Conservation (phyloP, 202 grass and related monocot genomes). For the Sporobolus alterniflorus region DNA sequence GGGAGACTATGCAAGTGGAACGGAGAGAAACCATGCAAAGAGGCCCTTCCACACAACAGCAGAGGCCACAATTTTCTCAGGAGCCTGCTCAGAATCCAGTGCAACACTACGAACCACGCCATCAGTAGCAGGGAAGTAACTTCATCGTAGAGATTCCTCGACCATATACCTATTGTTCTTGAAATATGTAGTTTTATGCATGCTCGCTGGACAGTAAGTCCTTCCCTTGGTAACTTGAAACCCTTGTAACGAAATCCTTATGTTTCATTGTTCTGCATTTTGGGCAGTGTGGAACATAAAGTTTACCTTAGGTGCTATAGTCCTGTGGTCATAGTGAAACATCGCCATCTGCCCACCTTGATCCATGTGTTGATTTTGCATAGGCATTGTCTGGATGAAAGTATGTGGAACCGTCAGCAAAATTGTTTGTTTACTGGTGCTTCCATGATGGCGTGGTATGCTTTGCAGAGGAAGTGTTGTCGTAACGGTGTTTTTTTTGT, state of each 20-base stretch:
- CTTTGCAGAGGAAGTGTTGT: not conserved
- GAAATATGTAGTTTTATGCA: not conserved
- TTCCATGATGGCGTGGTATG: not conserved
- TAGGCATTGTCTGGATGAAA: not conserved
- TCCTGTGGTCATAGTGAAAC: not conserved
- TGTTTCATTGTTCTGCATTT: not conserved
- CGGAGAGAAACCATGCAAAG: constrained; percentile 66
- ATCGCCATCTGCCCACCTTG: not conserved
- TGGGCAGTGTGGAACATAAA: not conserved
- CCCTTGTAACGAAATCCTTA: not conserved
- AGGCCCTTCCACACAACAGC: constrained; percentile 39
- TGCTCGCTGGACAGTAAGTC: not conserved
- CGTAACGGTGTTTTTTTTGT: no score
- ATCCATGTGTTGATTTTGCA: not conserved
- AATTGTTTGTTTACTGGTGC: not conserved
- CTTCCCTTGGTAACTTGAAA: not conserved
- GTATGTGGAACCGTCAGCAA: not conserved
- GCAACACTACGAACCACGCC: constrained; percentile 26
- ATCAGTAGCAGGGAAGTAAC: constrained; percentile 38
- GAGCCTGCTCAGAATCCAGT: constrained; percentile 38
- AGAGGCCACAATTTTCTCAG: constrained; percentile 31
- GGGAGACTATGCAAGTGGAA: constrained; percentile 71
- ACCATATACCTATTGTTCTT: not conserved
- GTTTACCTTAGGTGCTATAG: not conserved
- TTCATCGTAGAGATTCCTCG: not conserved